These are phyloP conservation scores for Gynochthodes officinalis DNA, from an alignment of 257 asterid genomes.

Conservation along the genomic window DNA sequence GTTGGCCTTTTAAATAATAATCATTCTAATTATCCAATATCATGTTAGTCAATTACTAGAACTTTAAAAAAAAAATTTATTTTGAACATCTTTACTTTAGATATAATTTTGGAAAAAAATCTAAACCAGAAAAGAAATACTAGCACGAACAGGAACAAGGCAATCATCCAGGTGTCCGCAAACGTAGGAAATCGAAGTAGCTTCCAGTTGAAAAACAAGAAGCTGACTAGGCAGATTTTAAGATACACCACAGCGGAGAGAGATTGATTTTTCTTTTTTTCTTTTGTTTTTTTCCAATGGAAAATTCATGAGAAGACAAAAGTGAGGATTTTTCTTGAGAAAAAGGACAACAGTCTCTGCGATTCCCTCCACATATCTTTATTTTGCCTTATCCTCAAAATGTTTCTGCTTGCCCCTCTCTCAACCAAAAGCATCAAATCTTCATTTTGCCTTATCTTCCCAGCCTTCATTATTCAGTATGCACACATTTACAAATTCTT, in stretches of 20 bases:
- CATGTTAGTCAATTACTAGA: no score
- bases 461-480: constrained; percentile 30
- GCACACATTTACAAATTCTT: constrained; percentile 25
- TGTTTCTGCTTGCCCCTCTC: constrained; percentile 26
- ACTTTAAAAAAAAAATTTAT: no score
- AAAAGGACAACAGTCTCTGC: constrained; percentile 15
- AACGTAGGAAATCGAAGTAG: not conserved
- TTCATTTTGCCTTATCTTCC: no score
- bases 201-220: not conserved
- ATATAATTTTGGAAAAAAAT: no score
- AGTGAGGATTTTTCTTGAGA: constrained; percentile 20
- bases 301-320: not conserved
- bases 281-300: not conserved
- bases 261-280: not conserved
- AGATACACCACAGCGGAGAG: not conserved
- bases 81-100: no score
- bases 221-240: constrained; percentile 26
- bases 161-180: constrained; percentile 7
- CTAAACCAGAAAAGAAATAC: no score
- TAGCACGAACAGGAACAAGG: not conserved
- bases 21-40: no score
- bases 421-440: constrained; percentile 28
- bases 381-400: constrained; percentile 57
- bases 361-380: constrained; percentile 72
- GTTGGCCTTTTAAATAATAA: no score